Evolutionary conservation across 2,329 filamentous ascomycete genomes (phyloP).

Genomic region (Monilinia vaccinii-corymbosi): DNA sequence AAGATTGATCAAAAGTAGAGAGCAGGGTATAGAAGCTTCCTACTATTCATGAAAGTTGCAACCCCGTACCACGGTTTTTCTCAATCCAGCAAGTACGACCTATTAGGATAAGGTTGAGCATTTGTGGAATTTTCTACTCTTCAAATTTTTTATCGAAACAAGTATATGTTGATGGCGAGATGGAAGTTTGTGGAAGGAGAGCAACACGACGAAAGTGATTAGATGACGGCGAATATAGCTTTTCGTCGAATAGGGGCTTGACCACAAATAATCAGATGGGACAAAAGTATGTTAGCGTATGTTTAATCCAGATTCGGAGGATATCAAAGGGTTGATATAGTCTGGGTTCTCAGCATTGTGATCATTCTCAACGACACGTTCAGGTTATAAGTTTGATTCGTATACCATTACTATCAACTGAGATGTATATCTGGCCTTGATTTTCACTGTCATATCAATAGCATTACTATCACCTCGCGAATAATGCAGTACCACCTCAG

Average conservation of each 20-base stretch:
- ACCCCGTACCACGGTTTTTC: too few species aligned
- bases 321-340: neutral
- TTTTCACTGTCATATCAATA: too few species aligned
- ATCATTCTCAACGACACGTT: neutral
- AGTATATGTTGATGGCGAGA: neutral
- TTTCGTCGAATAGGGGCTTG: neutral
- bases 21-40: too few species aligned
- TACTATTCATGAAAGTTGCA: too few species aligned
- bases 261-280: neutral
- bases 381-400: neutral
- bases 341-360: too few species aligned
- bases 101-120: neutral
- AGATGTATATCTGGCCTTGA: neutral
- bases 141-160: neutral
- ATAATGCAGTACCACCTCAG: neutral
- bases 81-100: too few species aligned
- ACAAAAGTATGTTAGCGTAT: neutral
- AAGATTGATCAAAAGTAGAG: too few species aligned
- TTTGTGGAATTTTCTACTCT: neutral
- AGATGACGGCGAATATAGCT: neutral
- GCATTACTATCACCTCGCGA: neutral
- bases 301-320: neutral
- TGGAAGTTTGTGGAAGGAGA: neutral
- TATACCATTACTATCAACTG: neutral
- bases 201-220: neutral